These are phyloP conservation scores for Pelargonium cotyledonis DNA, from an alignment of 441 rosid species.

Conservation along the genomic window DNA sequence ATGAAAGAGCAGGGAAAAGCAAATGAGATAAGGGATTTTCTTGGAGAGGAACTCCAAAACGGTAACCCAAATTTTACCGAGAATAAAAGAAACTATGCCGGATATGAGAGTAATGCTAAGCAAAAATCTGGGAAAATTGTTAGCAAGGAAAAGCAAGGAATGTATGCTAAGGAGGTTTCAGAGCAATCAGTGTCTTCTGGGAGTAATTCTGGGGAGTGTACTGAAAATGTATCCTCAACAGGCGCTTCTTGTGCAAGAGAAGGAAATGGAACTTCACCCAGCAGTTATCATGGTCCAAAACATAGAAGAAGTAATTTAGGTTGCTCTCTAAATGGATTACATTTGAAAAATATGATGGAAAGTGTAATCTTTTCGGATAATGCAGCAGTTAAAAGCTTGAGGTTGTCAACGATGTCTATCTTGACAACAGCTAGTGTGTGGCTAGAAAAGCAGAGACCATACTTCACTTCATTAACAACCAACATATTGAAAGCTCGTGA, in stretches of 20 bases:
- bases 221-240: slow-evolving; percentile 27
- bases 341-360: slow-evolving; percentile 38
- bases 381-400: slow-evolving; percentile 39
- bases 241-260: slow-evolving; percentile 26
- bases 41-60: slow-evolving; percentile 39
- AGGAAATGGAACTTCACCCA: slow-evolving; percentile 32
- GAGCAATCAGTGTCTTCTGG: slow-evolving; percentile 29
- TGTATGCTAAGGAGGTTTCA: slow-evolving; percentile 23
- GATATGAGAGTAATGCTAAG: slow-evolving; percentile 28
- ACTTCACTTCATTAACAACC: slow-evolving; percentile 30
- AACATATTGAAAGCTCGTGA: slow-evolving; percentile 40
- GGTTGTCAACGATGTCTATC: slow-evolving; percentile 31
- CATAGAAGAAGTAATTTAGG: slow-evolving; percentile 32
- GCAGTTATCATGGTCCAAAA: slow-evolving; percentile 29
- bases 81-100: slow-evolving; percentile 16
- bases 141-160: slow-evolving; percentile 34
- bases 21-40: slow-evolving; percentile 36
- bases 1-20: slow-evolving; percentile 38
- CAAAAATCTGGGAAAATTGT: slow-evolving; percentile 26
- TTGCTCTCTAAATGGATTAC: slow-evolving; percentile 35
- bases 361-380: slow-evolving; percentile 42
- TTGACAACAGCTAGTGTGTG: slow-evolving; percentile 43
- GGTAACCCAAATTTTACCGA: slow-evolving; percentile 32
- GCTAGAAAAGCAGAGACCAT: slow-evolving; percentile 61
- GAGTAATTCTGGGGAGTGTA: slow-evolving; percentile 27